Evolutionary conservation across 2,329 filamentous ascomycete species (phyloP).

Genomic region (Rhexocercosporidium sp.): DNA sequence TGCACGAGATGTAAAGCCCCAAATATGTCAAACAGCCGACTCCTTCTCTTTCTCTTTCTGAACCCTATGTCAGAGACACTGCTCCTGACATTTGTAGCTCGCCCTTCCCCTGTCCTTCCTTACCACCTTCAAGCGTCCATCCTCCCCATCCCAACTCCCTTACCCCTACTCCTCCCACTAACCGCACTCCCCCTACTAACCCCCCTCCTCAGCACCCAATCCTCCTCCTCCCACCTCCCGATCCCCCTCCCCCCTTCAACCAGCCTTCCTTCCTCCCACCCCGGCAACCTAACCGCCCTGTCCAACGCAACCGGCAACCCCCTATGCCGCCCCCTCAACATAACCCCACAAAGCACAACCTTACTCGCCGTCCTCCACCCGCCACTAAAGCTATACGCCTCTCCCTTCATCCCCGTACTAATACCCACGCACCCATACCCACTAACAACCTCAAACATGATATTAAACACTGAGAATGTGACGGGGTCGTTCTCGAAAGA

Average conservation of each 20-base stretch:
- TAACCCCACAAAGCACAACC: conserved; percentile 61
- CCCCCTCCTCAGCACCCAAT: conserved; percentile 4
- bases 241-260: background rate
- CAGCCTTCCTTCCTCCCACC: conserved; percentile 24
- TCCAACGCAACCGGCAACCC: conserved; percentile 62
- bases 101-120: too few species aligned
- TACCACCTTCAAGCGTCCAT: background rate
- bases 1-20: too few species aligned
- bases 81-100: too few species aligned
- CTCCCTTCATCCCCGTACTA: conserved; percentile 58
- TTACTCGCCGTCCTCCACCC: conserved; percentile 61
- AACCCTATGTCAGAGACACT: too few species aligned
- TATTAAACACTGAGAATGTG: conserved; percentile 63
- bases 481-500: conserved; percentile 57
- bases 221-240: conserved; percentile 21
- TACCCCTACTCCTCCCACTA: conserved; percentile 8
- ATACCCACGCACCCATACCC: conserved; percentile 68
- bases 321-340: conserved; percentile 61
- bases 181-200: conserved; percentile 12
- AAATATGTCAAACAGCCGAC: too few species aligned
- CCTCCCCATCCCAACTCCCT: conserved; percentile 6
- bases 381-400: conserved; percentile 60
- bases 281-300: conserved; percentile 54
- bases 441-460: conserved; percentile 62
- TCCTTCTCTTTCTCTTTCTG: too few species aligned